Percentiles rank a stretch among this genome's conserved stretches.
phyloP scores from a whole-genome alignment of 495 filamentous ascomycete genomes.

The Monascus purpureus region DNA sequence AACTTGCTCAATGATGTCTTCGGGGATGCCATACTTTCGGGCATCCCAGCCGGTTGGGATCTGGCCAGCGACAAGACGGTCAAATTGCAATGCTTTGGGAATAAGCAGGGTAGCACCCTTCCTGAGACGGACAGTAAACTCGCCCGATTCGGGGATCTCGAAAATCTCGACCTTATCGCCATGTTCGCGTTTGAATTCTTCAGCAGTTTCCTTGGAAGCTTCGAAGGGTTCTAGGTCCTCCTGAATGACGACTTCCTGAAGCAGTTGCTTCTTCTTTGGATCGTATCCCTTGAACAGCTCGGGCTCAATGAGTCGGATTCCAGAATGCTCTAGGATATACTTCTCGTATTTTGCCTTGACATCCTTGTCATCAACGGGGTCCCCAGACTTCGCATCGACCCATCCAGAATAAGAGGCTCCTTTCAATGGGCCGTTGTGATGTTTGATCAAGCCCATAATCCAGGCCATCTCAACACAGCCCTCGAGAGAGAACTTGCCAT shows the following conservation, averaged over 20 bases:
- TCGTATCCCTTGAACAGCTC: constrained; percentile 97
- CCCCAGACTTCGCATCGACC: constrained; percentile 87
- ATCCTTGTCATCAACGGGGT: constrained; percentile 96
- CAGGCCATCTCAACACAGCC: constrained; percentile 99
- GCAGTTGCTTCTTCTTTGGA: constrained; percentile 93
- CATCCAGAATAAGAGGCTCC: constrained; percentile 93
- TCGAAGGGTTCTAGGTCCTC: constrained; percentile 96
- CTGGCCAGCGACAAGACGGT: constrained; percentile 92
- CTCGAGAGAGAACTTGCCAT: constrained; percentile 92
- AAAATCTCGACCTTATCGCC: constrained; percentile 96
- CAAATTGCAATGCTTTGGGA: constrained; percentile 92
- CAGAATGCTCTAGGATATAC: constrained; percentile 87
- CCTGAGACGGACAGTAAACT: constrained; percentile 85
- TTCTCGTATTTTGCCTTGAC: constrained; percentile 95
- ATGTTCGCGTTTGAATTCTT: constrained; percentile 94
- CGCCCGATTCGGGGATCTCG: constrained; percentile 85
- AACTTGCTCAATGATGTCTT: constrained; percentile 95
- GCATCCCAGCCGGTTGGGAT: constrained; percentile 96
- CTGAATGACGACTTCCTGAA: constrained; percentile 93
- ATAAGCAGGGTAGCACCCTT: constrained; percentile 90
- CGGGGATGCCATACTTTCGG: constrained; percentile 84
- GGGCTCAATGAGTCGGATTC: constrained; percentile 94
- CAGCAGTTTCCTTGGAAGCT: constrained; percentile 89
- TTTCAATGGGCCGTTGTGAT: constrained; percentile 97
- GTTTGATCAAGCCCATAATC: constrained; percentile 99